Conservation (phyloP, 2,329 filamentous ascomycete genomes). For the Leptographium radiaticola region DNA sequence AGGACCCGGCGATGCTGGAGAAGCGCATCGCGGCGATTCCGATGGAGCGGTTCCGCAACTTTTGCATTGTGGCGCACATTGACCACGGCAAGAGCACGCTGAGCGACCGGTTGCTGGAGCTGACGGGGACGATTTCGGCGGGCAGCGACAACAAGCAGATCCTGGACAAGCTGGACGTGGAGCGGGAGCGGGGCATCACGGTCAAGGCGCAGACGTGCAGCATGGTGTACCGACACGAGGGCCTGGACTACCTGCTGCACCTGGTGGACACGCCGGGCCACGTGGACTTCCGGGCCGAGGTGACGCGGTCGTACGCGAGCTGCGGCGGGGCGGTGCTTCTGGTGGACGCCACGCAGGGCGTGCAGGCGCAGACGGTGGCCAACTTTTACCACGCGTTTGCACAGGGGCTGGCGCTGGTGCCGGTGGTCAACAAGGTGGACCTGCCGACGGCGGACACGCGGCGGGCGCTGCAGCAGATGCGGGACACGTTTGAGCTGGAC, state of each 20-base stretch:
- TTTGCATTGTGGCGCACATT: conserved; percentile 97
- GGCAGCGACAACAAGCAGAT: conserved; percentile 84
- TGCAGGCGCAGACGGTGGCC: conserved; percentile 95
- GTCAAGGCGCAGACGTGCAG: conserved; percentile 98
- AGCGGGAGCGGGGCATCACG: conserved; percentile 90
- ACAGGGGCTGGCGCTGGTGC: conserved; percentile 73
- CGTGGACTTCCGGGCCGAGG: conserved; percentile 94
- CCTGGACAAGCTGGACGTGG: conserved; percentile 91
- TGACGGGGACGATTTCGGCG: conserved; percentile 82
- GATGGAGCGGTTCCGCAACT: conserved; percentile 76
- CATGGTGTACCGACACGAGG: conserved; percentile 85
- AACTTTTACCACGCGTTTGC: conserved; percentile 98
- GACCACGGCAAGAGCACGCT: conserved; percentile 98
- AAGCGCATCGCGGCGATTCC: conserved; percentile 59
- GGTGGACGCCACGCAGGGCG: conserved; percentile 90
- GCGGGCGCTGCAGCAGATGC: conserved; percentile 74
- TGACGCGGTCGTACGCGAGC: conserved; percentile 88
- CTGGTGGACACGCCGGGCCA: conserved; percentile 95
- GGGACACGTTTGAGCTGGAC: conserved; percentile 76
- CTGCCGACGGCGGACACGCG: conserved; percentile 79
- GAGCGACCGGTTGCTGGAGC: conserved; percentile 80
- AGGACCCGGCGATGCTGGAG: conserved; percentile 29
- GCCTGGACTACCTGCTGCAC: conserved; percentile 83
- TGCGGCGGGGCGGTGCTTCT: conserved; percentile 87
- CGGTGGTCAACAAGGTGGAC: conserved; percentile 95